Conservation (phyloP, 148 eudicot species). For the Silene uniflora region DNA sequence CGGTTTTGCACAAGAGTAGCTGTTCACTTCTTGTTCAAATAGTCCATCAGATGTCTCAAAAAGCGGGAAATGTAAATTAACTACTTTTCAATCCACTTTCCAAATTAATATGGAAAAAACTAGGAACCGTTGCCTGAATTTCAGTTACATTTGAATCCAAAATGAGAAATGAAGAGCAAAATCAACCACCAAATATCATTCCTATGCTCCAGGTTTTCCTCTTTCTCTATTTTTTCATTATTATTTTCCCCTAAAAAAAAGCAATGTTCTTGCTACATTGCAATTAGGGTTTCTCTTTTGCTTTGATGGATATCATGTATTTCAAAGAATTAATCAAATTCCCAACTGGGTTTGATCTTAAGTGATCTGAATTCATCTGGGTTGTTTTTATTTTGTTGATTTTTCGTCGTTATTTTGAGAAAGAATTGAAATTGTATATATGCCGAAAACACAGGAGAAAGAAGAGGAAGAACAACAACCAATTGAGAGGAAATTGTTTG, state of each 20-base stretch:
- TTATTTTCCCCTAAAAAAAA: not conserved
- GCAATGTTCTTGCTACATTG: not conserved
- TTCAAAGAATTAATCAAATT: not conserved
- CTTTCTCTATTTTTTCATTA: constrained; percentile 6
- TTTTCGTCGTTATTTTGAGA: not conserved
- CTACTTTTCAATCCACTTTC: too few relatives aligned
- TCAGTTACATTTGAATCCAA: not conserved
- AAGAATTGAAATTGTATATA: constrained; percentile 1
- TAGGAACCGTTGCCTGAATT: too few relatives aligned
- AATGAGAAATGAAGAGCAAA: constrained; percentile 37
- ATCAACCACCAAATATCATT: constrained; percentile 32
- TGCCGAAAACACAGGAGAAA: constrained; percentile 49
- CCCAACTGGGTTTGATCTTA: not conserved
- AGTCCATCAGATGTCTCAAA: too few relatives aligned
- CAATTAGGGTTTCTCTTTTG: constrained; percentile 27
- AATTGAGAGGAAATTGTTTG: constrained; percentile 36
- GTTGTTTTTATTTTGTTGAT: not conserved
- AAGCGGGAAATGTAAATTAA: too few relatives aligned
- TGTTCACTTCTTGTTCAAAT: too few relatives aligned
- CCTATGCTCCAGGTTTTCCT: constrained; percentile 37
- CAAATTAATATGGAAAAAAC: too few relatives aligned
- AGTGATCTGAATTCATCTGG: constrained; percentile 11
- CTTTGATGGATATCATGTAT: not conserved
- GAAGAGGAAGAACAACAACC: constrained; percentile 53
- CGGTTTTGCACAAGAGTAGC: too few relatives aligned